phyloP scores from a whole-genome alignment of 345 rosid genomes.

The Noccaea caerulescens region DNA sequence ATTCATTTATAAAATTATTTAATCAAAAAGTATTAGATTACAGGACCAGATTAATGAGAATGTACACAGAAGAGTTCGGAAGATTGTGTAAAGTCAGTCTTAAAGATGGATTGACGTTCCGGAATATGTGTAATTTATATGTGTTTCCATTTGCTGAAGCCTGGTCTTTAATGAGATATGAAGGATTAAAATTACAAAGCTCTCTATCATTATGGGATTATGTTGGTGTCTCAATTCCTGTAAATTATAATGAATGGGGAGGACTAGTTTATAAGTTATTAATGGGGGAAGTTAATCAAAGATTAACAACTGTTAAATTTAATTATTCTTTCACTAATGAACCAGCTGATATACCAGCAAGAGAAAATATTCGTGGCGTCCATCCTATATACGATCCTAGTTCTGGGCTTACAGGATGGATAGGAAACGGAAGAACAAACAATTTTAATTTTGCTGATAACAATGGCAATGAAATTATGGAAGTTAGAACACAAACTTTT shows the following conservation, averaged over 20 bases:
- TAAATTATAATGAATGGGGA: not conserved
- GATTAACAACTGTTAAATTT: not conserved
- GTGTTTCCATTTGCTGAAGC: not conserved
- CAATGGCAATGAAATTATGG: not conserved
- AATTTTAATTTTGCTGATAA: not conserved
- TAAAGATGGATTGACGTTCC: not conserved
- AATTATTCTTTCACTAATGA: not conserved
- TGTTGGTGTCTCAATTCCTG: not conserved
- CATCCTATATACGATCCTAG: not conserved
- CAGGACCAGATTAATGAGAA: not conserved
- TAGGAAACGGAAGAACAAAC: not conserved
- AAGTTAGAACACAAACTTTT: not conserved
- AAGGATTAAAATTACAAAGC: not conserved
- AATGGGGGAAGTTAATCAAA: not conserved
- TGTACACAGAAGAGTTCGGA: not conserved
- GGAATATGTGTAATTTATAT: not conserved
- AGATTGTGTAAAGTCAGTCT: not conserved
- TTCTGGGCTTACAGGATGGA: not conserved
- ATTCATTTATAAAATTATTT: not conserved
- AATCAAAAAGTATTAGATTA: not conserved
- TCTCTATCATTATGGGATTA: not conserved
- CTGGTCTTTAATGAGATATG: not conserved
- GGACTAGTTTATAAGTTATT: not conserved
- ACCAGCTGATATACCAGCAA: not conserved
- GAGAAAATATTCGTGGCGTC: not conserved